Base-by-base conservation (phyloP, 495 filamentous ascomycete genomes). In the Lophiostoma macrostomum region DNA sequence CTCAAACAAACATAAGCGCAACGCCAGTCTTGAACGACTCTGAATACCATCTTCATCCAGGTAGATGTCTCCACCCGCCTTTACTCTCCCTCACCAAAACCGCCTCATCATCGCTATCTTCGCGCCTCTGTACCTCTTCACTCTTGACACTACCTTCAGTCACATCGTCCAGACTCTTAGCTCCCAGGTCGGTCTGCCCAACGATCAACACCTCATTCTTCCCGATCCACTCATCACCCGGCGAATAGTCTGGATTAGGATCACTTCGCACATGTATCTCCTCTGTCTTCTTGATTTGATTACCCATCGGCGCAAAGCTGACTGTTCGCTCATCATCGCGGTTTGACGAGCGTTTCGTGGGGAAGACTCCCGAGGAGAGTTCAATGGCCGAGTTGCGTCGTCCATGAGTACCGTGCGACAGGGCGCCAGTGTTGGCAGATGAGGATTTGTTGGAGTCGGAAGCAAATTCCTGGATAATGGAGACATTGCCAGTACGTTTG, bases 251-350 rank as follows among this genome's bases (percentile, higher is more conserved):
- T 13, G 45, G 37, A 19, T 44, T 50, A 2, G 53, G 53, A 19
- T 57, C 45, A 22, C 44, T 50, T 1, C 14, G 14, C 12, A 57
- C 31, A 13, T 19, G 13, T n/a, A 57, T 50, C 27, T 50, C 53
- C 31, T 57, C 53, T 22, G 53, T 57, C 19, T 50, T 49, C 30
- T 50, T 57, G 30, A 57, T 57, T 38, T 57, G 45, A 7, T 36
- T 57, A 1, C 52, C 52, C 1, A 28, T 48, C 1, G 53, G 53
- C 16, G 36, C 22, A 30, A 57, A 57, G 19, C 35, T 42, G 19
- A 38, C 19, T 3, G 24, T 19, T 4, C 39, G 4, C 5, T 27
- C 39, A 4, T 25, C 5, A 24, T 27, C 6, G 10, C 24, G 22
- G 39, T 23, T 56, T 12, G 3, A 16, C 5, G 39, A 4, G 24